phyloP scores from a whole-genome alignment of 768 basidiomycete species.

The Pulveroboletus sp. region DNA sequence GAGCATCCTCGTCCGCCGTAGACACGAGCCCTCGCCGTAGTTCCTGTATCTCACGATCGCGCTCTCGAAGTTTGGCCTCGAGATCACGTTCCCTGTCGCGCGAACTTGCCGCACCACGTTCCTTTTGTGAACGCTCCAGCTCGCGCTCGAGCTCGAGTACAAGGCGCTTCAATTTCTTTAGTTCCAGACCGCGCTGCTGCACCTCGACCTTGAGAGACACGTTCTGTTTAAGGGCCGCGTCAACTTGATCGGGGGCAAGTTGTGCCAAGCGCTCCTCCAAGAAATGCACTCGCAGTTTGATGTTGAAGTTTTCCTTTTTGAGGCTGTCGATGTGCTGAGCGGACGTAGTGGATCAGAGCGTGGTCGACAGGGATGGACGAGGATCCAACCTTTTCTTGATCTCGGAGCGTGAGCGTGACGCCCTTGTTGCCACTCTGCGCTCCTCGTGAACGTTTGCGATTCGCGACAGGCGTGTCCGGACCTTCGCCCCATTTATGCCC shows the following conservation, averaged over 20 bases:
- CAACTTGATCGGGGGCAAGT: constrained; percentile 88
- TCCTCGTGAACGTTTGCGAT: constrained; percentile 42
- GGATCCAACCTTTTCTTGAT: constrained; percentile 84
- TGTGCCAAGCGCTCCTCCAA: constrained; percentile 89
- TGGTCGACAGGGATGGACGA: not conserved
- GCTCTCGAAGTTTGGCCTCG: constrained; percentile 71
- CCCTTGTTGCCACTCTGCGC: constrained; percentile 29
- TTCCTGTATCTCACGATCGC: constrained; percentile 66
- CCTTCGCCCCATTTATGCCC: constrained; percentile 49
- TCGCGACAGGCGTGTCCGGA: constrained; percentile 48
- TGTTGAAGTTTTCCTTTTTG: constrained; percentile 96
- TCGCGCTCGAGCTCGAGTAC: constrained; percentile 81
- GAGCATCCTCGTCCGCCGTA: constrained; percentile 44
- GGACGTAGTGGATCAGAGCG: not conserved
- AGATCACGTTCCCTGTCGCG: constrained; percentile 65
- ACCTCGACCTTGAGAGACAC: constrained; percentile 91
- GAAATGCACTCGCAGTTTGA: constrained; percentile 94
- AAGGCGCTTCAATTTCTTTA: constrained; percentile 89
- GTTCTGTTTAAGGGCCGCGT: constrained; percentile 88
- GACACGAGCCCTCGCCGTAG: constrained; percentile 48
- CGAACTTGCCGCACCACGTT: constrained; percentile 36
- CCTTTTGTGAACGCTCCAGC: constrained; percentile 63
- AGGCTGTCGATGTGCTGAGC: constrained; percentile 89
- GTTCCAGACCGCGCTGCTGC: constrained; percentile 82
- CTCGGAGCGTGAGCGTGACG: constrained; percentile 73